A percentile compares a stretch with the other conserved stretches of the same genome.
Conservation (phyloP, 805 yeast genomes). For the Starmerella kuoi region DNA sequence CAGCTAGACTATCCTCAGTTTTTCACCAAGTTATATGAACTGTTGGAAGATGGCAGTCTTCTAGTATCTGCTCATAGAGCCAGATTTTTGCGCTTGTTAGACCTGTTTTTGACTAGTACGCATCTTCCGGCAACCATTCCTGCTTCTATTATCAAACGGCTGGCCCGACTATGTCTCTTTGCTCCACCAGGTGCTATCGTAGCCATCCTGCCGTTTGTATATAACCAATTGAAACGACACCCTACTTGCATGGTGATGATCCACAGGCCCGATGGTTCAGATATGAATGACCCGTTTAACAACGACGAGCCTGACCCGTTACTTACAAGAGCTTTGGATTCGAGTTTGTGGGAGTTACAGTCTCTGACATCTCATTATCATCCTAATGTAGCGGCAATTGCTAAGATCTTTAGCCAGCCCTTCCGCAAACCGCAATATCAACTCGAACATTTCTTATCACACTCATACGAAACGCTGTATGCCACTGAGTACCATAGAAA, state of each 20-base stretch:
- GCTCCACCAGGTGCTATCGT: conserved; percentile 87
- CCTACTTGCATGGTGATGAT: conserved; percentile 87
- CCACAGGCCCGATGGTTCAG: conserved; percentile 34
- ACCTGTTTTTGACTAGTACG: conserved; percentile 71
- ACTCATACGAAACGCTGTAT: conserved; percentile 66
- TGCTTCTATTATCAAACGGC: conserved; percentile 77
- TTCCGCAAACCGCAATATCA: conserved; percentile 72
- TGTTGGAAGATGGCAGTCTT: conserved; percentile 56
- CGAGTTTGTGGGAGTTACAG: conserved; percentile 88
- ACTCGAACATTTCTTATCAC: conserved; percentile 88
- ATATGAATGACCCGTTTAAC: conserved; percentile 50
- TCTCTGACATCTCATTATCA: conserved; percentile 75
- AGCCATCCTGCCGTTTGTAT: conserved; percentile 76
- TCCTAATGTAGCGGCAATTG: conserved; percentile 88
- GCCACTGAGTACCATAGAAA: conserved; percentile 34
- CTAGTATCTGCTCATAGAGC: conserved; percentile 72
- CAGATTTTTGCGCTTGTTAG: conserved; percentile 77
- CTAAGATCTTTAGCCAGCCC: conserved; percentile 79
- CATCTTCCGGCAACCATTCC: conserved; percentile 73
- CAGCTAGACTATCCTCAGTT: conserved; percentile 90
- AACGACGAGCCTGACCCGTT: conserved; percentile 59
- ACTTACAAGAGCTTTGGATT: conserved; percentile 62
- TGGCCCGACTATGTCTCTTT: conserved; percentile 60
- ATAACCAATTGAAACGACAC: conserved; percentile 78
- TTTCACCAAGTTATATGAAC: conserved; percentile 65